Percentiles rank a stretch among this genome's conserved stretches.
Conservation (phyloP, 257 asterid genomes). For the Misopates orontium region DNA sequence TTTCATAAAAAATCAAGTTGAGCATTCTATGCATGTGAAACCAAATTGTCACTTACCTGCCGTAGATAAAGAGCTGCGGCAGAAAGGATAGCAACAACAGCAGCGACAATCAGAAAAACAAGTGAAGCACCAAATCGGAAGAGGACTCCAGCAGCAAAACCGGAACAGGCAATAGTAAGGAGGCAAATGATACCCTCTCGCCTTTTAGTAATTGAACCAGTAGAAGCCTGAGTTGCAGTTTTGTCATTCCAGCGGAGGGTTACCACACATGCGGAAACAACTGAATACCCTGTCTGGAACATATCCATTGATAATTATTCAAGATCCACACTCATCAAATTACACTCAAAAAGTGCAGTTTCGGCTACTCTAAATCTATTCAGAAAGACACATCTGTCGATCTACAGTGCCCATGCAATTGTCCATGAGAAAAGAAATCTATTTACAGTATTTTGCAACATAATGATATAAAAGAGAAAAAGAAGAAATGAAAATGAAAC, state of each 20-base stretch:
- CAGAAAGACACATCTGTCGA: too few species aligned
- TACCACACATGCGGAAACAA: conserved; percentile 91
- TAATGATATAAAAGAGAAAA: too few species aligned
- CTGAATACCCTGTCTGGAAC: conserved; percentile 93
- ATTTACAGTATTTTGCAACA: too few species aligned
- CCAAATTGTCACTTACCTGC: conserved; percentile 53
- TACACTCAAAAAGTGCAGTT: neutral
- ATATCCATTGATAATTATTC: conserved; percentile 24
- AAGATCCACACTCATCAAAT: conserved; percentile 12
- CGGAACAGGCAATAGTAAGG: conserved; percentile 61
- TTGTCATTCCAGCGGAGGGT: conserved; percentile 79
- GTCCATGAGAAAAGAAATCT: too few species aligned
- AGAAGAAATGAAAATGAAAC: too few species aligned
- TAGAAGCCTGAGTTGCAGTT: conserved; percentile 39
- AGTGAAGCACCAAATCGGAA: conserved; percentile 68
- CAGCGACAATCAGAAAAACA: conserved; percentile 53
- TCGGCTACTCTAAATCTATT: neutral
- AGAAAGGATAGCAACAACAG: conserved; percentile 51
- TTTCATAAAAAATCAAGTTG: too few species aligned
- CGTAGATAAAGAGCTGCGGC: conserved; percentile 65
- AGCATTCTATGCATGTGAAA: neutral
- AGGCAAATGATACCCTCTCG: conserved; percentile 72
- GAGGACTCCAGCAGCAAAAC: conserved; percentile 75
- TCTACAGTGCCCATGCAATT: too few species aligned
- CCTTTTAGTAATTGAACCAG: conserved; percentile 47